phyloP scores from a whole-genome alignment of 2,329 filamentous ascomycete species.

The Stachybotrys echinatus region DNA sequence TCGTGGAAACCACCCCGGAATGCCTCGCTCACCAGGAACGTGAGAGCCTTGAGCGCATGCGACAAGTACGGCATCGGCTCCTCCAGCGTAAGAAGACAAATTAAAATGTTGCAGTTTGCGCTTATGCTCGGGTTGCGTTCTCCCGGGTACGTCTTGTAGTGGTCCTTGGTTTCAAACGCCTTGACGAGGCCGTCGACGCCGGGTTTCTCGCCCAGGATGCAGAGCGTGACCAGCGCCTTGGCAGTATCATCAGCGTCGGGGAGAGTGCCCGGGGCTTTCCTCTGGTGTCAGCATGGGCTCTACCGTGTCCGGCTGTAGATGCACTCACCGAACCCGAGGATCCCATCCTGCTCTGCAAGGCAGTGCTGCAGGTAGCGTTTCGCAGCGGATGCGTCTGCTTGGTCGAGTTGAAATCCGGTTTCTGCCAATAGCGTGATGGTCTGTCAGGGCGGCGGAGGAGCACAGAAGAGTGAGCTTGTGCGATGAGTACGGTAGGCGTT shows the following conservation, averaged over 20 bases:
- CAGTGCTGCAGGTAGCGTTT: neutral
- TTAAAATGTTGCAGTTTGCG: slow-evolving; percentile 11
- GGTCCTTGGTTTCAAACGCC: slow-evolving; percentile 5
- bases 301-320: neutral
- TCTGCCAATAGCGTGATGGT: neutral
- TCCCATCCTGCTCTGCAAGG: neutral
- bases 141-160: slow-evolving; percentile 8
- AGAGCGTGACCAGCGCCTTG: neutral
- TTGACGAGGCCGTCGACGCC: slow-evolving; percentile 1
- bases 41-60: too few species aligned
- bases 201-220: neutral
- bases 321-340: neutral
- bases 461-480: neutral
- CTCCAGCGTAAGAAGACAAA: too few species aligned
- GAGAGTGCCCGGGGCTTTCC: neutral
- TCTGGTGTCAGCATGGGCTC: neutral
- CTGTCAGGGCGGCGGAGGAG: neutral
- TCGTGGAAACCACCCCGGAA: too few species aligned
- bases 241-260: neutral
- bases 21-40: too few species aligned
- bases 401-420: neutral
- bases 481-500: neutral
- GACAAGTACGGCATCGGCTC: too few species aligned
- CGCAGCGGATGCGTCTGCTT: neutral
- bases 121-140: slow-evolving; percentile 8